Percentiles rank a stretch among this genome's conserved stretches.
phyloP scores from a whole-genome alignment of 176 grass and related monocot species.

The Melocanna baccifera region DNA sequence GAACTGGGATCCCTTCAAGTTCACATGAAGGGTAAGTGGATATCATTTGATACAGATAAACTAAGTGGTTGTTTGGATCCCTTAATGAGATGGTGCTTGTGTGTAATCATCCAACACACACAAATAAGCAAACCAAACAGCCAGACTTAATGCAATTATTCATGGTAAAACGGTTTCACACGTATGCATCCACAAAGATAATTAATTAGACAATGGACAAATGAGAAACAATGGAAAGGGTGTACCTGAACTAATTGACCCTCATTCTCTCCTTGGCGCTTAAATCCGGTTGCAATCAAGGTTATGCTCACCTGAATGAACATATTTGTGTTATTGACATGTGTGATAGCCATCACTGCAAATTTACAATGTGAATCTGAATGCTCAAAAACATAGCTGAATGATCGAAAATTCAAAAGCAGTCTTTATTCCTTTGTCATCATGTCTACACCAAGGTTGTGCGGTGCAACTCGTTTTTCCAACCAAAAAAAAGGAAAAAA shows the following conservation, averaged over 20 bases:
- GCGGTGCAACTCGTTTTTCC: neutral
- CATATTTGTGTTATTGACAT: neutral
- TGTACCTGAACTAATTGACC: neutral
- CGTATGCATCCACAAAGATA: neutral
- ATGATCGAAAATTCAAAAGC: neutral
- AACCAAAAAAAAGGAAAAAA: neutral
- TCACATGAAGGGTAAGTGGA: neutral
- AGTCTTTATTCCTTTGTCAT: neutral
- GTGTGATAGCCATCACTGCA: neutral
- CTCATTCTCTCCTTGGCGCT: neutral
- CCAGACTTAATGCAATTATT: neutral
- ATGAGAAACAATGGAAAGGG: neutral
- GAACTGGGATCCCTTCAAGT: neutral
- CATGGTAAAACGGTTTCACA: neutral
- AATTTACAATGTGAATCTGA: neutral
- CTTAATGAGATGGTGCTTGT: neutral
- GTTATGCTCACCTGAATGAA: neutral
- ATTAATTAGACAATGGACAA: neutral
- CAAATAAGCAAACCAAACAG: neutral
- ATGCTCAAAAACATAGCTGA: neutral
- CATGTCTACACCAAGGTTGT: neutral
- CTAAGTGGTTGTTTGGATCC: neutral
- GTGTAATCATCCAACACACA: neutral
- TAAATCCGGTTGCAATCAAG: neutral
- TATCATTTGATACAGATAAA: neutral